These are phyloP conservation scores for Podila minutissima DNA, from an alignment of 192 early-diverging fungal species.

Conservation along the genomic window DNA sequence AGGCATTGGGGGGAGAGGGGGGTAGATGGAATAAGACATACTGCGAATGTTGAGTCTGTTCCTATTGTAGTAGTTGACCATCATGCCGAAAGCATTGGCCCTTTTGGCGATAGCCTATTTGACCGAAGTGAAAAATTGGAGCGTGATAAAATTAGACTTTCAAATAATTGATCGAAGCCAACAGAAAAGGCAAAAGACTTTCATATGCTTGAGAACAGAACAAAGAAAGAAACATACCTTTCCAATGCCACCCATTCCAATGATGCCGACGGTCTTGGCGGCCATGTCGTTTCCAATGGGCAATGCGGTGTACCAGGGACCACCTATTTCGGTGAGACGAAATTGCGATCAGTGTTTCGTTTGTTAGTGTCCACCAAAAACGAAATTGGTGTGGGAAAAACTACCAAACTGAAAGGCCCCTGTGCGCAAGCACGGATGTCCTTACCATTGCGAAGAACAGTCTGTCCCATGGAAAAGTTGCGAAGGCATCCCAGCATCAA, in stretches of 20 bases:
- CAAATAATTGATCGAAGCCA: background rate
- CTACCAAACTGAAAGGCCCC: no score
- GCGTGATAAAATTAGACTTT: background rate
- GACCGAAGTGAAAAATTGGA: background rate
- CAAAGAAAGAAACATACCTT: conserved; percentile 29
- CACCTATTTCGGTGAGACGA: conserved; percentile 13
- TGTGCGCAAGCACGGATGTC: background rate
- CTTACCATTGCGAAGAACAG: conserved; percentile 53
- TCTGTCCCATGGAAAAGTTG: conserved; percentile 43
- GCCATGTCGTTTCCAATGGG: conserved; percentile 51
- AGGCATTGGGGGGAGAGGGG: background rate
- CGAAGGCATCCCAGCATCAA: conserved; percentile 60
- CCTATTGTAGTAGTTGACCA: conserved; percentile 61
- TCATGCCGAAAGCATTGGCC: conserved; percentile 57
- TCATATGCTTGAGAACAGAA: background rate
- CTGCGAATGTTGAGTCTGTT: conserved; percentile 49
- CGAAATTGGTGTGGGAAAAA: background rate
- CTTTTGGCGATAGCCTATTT: conserved; percentile 58
- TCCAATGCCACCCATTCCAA: conserved; percentile 63
- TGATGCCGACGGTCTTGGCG: conserved; percentile 54
- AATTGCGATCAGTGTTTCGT: background rate
- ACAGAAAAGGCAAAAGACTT: background rate
- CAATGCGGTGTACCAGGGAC: conserved; percentile 44
- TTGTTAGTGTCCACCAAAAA: background rate
- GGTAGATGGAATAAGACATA: conserved; percentile 8